Conservation (phyloP, 345 rosid species). For the Capsella bursapastoris region DNA sequence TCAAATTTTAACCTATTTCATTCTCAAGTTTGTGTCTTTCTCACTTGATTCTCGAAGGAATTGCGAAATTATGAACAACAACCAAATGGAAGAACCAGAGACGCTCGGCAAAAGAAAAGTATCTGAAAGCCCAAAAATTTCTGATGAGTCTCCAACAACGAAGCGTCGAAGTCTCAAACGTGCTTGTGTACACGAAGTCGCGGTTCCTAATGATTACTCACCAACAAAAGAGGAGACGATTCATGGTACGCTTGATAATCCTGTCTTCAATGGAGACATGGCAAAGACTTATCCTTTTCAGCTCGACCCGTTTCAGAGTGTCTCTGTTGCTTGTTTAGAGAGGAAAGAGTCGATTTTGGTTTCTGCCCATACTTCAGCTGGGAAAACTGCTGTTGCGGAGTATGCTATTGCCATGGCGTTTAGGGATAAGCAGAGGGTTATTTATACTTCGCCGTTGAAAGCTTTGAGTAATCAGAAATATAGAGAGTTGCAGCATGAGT, state of each 20-base stretch:
- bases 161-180: slow-evolving; percentile 61
- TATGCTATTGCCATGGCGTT: slow-evolving; percentile 98
- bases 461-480: slow-evolving; percentile 99
- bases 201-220: slow-evolving; percentile 70
- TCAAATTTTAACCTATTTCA: background rate
- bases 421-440: slow-evolving; percentile 92
- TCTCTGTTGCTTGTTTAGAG: slow-evolving; percentile 89
- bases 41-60: slow-evolving; percentile 4
- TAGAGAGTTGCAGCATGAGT: slow-evolving; percentile 93
- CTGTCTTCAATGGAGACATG: slow-evolving; percentile 73
- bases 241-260: slow-evolving; percentile 77
- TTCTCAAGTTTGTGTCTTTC: background rate
- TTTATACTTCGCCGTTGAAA: slow-evolving; percentile 94
- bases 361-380: slow-evolving; percentile 97
- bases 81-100: slow-evolving; percentile 48
- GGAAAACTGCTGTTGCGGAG: slow-evolving; percentile 99
- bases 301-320: slow-evolving; percentile 91
- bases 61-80: slow-evolving; percentile 15
- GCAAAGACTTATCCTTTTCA: slow-evolving; percentile 75
- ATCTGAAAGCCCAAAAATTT: slow-evolving; percentile 43
- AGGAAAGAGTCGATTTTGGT: slow-evolving; percentile 93
- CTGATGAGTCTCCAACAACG: slow-evolving; percentile 42
- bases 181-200: slow-evolving; percentile 94
- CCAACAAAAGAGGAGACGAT: slow-evolving; percentile 60
- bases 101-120: slow-evolving; percentile 62